Evolutionary conservation across 768 basidiomycete species (phyloP).

Genomic region (Basidioascus undulatus): DNA sequence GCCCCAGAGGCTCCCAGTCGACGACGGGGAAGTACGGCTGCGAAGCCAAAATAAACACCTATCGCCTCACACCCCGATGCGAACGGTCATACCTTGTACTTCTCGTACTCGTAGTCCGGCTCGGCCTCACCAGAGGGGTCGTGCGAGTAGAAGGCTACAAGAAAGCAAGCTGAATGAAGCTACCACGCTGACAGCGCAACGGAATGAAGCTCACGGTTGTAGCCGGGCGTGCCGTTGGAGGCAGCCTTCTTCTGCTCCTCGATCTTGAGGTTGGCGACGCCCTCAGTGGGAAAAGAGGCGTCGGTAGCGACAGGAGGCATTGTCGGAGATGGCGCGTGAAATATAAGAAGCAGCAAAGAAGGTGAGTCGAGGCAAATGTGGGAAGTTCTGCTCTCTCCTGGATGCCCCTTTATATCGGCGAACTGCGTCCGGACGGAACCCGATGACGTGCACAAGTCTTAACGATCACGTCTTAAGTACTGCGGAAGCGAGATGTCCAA

Average conservation of each 20-base stretch:
- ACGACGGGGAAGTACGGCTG: slow-evolving; percentile 42
- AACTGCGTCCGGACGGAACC: too few species aligned
- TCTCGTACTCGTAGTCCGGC: slow-evolving; percentile 28
- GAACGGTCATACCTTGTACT: slow-evolving; percentile 29
- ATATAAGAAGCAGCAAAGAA: too few species aligned
- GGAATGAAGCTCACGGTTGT: too few species aligned
- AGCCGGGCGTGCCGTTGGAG: too few species aligned
- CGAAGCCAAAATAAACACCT: background rate
- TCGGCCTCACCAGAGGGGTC: slow-evolving; percentile 14
- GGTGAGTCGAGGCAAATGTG: too few species aligned
- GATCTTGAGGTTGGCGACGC: background rate
- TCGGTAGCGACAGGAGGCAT: background rate
- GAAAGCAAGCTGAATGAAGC: background rate
- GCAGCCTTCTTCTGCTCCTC: background rate
- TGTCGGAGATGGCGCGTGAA: too few species aligned
- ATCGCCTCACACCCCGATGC: background rate
- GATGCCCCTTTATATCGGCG: too few species aligned
- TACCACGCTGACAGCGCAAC: too few species aligned
- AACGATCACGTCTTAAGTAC: too few species aligned
- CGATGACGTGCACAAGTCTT: too few species aligned
- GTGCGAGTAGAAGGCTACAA: background rate
- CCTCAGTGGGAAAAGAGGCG: background rate
- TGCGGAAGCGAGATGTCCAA: too few species aligned
- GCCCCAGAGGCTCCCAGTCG: slow-evolving; percentile 37
- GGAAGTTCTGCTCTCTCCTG: too few species aligned